Evolutionary conservation across 2,329 filamentous ascomycete genomes (phyloP).

Genomic region (Ophiocordyceps camponoti-floridani): DNA sequence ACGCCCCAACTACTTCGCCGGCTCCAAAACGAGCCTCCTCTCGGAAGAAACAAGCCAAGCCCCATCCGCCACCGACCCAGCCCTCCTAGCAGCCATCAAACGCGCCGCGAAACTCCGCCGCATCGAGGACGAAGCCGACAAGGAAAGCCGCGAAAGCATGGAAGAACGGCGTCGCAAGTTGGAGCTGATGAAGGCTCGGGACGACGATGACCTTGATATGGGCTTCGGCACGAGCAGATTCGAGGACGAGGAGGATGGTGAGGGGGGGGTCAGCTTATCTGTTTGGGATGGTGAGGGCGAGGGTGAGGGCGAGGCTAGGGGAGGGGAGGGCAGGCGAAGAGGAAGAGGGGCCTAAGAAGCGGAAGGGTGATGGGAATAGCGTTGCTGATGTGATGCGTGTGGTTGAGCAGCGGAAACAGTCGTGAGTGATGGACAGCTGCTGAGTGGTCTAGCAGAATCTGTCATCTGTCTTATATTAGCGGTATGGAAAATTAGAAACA

Average conservation of each 20-base stretch:
- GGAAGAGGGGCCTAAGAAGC: constrained; percentile 60
- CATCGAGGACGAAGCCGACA: constrained; percentile 20
- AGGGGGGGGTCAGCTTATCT: constrained; percentile 47
- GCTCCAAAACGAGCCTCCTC: constrained; percentile 33
- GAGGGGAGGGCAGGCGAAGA: constrained; percentile 33
- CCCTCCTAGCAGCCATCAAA: constrained; percentile 68
- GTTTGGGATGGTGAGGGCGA: constrained; percentile 42
- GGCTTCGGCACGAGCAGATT: constrained; percentile 80
- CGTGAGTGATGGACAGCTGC: constrained; percentile 3
- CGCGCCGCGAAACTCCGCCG: constrained; percentile 55
- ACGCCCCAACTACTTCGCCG: constrained; percentile 44
- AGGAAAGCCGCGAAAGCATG: constrained; percentile 27
- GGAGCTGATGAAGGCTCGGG: constrained; percentile 55
- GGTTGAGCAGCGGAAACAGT: constrained; percentile 41
- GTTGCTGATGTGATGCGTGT: constrained; percentile 65
- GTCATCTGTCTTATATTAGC: too few species aligned
- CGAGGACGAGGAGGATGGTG: constrained; percentile 75
- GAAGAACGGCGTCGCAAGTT: constrained; percentile 57
- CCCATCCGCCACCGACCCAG: constrained; percentile 51
- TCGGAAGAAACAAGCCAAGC: constrained; percentile 31
- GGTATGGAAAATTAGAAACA: too few species aligned
- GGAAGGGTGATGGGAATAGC: constrained; percentile 63
- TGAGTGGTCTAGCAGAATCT: too few species aligned
- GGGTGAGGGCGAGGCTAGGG: constrained; percentile 23
- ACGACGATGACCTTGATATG: constrained; percentile 83